Evolutionary conservation across 1,284 basidiomycete species (phyloP).

Genomic region (Jaminaea rosea): DNA sequence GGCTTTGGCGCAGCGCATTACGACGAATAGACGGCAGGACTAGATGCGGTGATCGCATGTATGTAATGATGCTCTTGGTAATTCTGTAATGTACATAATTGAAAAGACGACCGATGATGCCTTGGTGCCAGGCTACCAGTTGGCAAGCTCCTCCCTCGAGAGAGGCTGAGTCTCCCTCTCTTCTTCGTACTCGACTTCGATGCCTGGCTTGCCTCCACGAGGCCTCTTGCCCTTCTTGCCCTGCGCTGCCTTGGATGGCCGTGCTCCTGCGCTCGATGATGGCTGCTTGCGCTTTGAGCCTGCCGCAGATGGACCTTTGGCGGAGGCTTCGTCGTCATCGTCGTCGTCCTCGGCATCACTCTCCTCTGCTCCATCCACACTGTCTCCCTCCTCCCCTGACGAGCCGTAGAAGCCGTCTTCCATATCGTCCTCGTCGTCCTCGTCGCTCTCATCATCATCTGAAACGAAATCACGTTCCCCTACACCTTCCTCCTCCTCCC

Average conservation of each 20-base stretch:
- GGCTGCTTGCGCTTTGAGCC: conserved; percentile 6
- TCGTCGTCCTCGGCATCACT: conserved; percentile 20
- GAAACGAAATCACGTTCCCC: conserved; percentile 37
- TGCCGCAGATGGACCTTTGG: neutral
- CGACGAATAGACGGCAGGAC: no score
- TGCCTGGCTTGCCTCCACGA: conserved; percentile 36
- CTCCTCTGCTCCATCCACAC: conserved; percentile 12
- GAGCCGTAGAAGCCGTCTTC: conserved; percentile 9
- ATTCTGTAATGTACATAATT: no score
- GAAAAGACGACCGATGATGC: no score
- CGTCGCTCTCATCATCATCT: conserved; percentile 32
- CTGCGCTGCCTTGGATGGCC: conserved; percentile 1
- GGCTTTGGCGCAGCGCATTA: no score
- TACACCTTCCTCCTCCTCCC: conserved; percentile 34
- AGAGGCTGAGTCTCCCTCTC: conserved; percentile 75
- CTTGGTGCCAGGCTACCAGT: no score
- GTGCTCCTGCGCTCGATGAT: no score
- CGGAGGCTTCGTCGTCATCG: conserved; percentile 7
- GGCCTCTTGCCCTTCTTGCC: conserved; percentile 9
- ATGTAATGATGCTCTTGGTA: no score
- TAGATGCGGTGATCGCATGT: no score
- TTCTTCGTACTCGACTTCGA: conserved; percentile 77
- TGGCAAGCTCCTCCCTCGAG: conserved; percentile 46
- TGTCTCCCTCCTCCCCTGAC: conserved; percentile 9
- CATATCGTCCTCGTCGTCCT: conserved; percentile 14